Conservation (phyloP, 2,329 filamentous ascomycete species). For the Chrysosporium queenslandicum region DNA sequence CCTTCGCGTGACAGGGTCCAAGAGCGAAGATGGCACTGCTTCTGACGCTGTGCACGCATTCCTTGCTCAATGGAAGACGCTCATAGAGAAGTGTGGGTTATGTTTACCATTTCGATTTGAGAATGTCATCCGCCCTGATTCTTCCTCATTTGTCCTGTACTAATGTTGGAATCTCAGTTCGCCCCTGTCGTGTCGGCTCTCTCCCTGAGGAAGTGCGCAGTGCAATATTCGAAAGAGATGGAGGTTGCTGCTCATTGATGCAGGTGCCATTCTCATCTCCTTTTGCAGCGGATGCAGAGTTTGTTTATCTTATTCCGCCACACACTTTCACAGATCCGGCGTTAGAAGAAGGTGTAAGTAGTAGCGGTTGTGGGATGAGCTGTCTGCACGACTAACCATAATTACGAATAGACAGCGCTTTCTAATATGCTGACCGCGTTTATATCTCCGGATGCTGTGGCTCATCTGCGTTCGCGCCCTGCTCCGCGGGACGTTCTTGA, state of each 20-base stretch:
- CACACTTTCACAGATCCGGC: constrained; percentile 6
- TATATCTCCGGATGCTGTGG: constrained; percentile 2
- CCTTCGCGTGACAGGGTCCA: constrained; percentile 8
- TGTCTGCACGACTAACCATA: background rate
- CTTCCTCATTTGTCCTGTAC: background rate
- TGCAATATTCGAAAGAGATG: constrained; percentile 16
- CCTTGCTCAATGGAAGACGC: constrained; percentile 13
- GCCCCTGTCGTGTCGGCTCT: constrained; percentile 9
- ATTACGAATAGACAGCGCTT: background rate
- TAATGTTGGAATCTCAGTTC: constrained; percentile 10
- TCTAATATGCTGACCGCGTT: constrained; percentile 8
- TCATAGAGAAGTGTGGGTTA: constrained; percentile 16
- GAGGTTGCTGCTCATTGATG: constrained; percentile 14
- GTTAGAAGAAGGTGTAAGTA: constrained; percentile 13
- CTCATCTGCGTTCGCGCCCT: background rate
- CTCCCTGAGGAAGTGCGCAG: constrained; percentile 7
- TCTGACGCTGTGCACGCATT: constrained; percentile 1
- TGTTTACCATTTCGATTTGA: background rate
- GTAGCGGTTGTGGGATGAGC: background rate
- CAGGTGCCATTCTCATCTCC: background rate
- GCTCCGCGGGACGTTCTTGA: background rate
- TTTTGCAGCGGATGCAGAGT: constrained; percentile 1
- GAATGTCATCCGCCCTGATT: no score
- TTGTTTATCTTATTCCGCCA: constrained; percentile 8
- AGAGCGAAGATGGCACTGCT: background rate